phyloP scores from a whole-genome alignment of 176 grass and related monocot species.

The Hordeum vulgare region DNA sequence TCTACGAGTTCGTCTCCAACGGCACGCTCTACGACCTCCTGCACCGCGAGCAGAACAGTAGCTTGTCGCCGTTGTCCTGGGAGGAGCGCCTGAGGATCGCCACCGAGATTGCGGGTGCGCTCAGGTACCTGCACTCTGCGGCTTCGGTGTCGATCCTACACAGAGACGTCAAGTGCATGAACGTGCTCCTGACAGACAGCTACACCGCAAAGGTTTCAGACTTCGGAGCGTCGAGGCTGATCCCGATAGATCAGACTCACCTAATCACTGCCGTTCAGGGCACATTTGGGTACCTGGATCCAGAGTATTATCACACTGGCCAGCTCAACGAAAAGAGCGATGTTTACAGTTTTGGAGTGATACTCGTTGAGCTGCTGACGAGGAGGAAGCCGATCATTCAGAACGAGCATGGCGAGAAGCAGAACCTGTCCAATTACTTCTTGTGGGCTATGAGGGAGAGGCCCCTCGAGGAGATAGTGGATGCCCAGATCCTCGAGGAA shows the following conservation, averaged over 20 bases:
- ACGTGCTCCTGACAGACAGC: constrained; percentile 18
- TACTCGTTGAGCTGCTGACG: constrained; percentile 12
- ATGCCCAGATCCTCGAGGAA: background rate
- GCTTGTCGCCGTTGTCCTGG: background rate
- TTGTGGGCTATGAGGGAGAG: background rate
- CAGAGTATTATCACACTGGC: constrained; percentile 11
- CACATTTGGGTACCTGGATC: constrained; percentile 13
- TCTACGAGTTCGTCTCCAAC: constrained; percentile 21
- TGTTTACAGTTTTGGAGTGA: constrained; percentile 21
- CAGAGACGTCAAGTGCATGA: constrained; percentile 25
- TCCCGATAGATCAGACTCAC: constrained; percentile 13
- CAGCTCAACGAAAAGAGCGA: constrained; percentile 24
- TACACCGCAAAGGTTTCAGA: constrained; percentile 13
- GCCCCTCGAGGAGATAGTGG: background rate
- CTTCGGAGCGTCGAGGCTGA: background rate
- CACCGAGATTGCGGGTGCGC: background rate
- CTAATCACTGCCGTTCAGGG: background rate
- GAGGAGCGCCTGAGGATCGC: constrained; percentile 10
- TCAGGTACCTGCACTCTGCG: constrained; percentile 4
- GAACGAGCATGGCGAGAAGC: constrained; percentile 14
- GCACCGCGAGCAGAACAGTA: background rate
- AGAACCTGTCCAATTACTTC: background rate
- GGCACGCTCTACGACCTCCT: constrained; percentile 21
- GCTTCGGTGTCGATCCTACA: constrained; percentile 17
- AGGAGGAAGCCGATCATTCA: constrained; percentile 18